Percentiles rank a stretch among this genome's conserved stretches.
Conservation (phyloP, 768 basidiomycete species). For the Mycena capillaripes region DNA sequence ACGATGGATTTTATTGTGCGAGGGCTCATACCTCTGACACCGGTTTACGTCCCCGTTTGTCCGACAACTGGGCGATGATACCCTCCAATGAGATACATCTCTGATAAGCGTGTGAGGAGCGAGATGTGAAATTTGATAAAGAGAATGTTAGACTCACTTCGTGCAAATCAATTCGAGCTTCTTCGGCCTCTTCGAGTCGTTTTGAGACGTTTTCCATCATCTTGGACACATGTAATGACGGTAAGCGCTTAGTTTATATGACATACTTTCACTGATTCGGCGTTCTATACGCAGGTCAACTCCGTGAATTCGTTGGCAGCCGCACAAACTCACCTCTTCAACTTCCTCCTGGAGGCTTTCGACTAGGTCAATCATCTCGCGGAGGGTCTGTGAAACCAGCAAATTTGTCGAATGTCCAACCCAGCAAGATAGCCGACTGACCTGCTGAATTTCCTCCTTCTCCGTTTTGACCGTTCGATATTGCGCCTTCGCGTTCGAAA, state of each 20-base stretch:
- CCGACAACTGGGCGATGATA: background rate
- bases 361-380: conserved; percentile 5
- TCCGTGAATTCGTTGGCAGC: too few relatives aligned
- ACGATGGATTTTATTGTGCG: background rate
- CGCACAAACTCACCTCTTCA: background rate
- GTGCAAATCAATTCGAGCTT: background rate
- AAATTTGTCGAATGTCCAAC: background rate
- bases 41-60: background rate
- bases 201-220: background rate
- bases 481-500: background rate
- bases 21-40: background rate
- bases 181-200: background rate
- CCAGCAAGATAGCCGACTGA: background rate
- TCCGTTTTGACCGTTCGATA: background rate
- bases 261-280: background rate
- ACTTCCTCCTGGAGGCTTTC: background rate
- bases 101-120: background rate
- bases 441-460: conserved; percentile 11
- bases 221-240: background rate
- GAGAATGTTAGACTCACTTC: background rate
- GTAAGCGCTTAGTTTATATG: too few relatives aligned
- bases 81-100: background rate
- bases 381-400: background rate
- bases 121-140: background rate
- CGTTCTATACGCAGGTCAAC: background rate